Base-by-base conservation (phyloP, 495 filamentous ascomycete species). In the Mytilinidion resinicola region DNA sequence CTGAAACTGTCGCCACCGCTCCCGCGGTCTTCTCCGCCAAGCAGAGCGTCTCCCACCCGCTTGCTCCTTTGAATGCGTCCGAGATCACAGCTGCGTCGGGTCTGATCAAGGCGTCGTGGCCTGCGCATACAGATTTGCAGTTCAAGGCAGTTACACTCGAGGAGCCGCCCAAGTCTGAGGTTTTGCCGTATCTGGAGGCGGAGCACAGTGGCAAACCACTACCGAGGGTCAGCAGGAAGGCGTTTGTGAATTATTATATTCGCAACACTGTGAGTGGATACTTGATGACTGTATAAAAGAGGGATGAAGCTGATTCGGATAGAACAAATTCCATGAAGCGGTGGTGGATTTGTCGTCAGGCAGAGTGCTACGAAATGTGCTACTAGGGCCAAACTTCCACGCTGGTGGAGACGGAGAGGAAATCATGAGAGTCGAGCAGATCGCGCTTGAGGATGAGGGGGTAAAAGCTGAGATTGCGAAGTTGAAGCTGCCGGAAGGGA, bases 301-400 rank as follows among this genome's bases (percentile, higher is more conserved):
- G 15, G 20, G 7, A 25, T 21, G 44, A 51, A 38, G 11, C 33
- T 39, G 20, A 49, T 51, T 38, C 19, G 34, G 15, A 34, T 55
- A 85, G 83, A 77, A 83, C 66, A 85, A 84, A 69, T 72, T 87
- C 42, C 85, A 87, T 58, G 85, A 88, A 69, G 82, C 84, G 12
- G 66, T 84, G 54, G 77, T 87, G 30, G 81, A 82, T 60, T 70
- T 87, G 8, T 76, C 76, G 2, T 62, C 66, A 17, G 69, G 69
- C 15, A 73, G 66, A 34, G 76, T 88, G n/a, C 79, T 85, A 58
- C 72, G 74, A 60, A 85, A 87, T 64, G 73, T 79, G 10, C 77
- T 78, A 14, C 69, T 87, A 0, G 83, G 80, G 0, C 73, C 76
- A 0, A 78, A 82, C 42, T 55, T 76, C 12, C 85, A 88, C 60